phyloP scores from a whole-genome alignment of 148 eudicot species.

The Silene latifolia region DNA sequence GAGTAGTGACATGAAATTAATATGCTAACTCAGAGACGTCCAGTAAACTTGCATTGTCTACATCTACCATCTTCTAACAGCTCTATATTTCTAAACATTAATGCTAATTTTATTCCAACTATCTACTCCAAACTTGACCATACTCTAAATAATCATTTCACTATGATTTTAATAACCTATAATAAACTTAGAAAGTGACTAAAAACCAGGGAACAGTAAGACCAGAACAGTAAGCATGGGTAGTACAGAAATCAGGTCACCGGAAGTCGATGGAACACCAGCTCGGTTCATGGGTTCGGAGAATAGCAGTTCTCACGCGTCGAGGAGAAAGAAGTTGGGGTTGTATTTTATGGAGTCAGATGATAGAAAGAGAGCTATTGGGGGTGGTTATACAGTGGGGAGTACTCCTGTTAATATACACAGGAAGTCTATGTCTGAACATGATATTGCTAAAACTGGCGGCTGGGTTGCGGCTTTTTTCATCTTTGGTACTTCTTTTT shows the following conservation, averaged over 20 bases:
- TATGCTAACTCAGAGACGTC: neutral
- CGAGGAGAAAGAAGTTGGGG: conserved; percentile 51
- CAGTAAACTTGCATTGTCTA: neutral
- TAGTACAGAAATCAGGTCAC: conserved; percentile 52
- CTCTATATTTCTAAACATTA: neutral
- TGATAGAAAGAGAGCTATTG: conserved; percentile 55
- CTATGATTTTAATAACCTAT: neutral
- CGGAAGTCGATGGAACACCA: conserved; percentile 27
- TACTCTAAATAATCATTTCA: neutral
- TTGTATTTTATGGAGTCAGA: conserved; percentile 69
- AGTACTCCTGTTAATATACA: conserved; percentile 75
- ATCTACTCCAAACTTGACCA: conserved; percentile 2
- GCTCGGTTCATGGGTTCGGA: neutral
- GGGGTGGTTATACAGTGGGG: conserved; percentile 56
- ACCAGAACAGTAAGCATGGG: conserved; percentile 14
- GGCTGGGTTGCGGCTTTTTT: conserved; percentile 90
- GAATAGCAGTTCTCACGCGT: conserved; percentile 16
- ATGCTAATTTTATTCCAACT: conserved; percentile 1
- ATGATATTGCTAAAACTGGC: conserved; percentile 66
- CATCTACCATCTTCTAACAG: conserved; percentile 14
- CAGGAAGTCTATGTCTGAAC: conserved; percentile 50
- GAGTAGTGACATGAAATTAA: neutral
- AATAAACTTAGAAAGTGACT: conserved; percentile 5
- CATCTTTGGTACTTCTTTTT: conserved; percentile 60
- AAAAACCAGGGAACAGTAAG: neutral